Evolutionary conservation across 1,284 basidiomycete species (phyloP).

Genomic region (Sphagnurus paluster): DNA sequence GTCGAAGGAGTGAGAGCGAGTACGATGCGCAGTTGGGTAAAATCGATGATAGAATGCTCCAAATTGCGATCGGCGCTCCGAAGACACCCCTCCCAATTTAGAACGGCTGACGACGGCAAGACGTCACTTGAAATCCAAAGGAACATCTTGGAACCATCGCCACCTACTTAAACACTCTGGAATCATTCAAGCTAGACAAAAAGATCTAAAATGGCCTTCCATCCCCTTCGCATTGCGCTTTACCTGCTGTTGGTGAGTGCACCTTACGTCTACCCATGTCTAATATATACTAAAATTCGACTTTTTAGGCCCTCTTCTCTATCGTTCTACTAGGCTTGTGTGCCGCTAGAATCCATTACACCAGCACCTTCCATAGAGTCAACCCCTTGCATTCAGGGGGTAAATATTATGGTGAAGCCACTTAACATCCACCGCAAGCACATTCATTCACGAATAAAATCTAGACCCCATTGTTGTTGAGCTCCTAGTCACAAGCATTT

Average conservation of each 20-base stretch:
- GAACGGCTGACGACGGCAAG: neutral
- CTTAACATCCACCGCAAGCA: neutral
- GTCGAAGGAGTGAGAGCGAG: neutral
- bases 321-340: constrained; percentile 34
- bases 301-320: constrained; percentile 22
- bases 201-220: constrained; percentile 17
- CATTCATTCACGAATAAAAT: neutral
- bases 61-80: too few relatives aligned
- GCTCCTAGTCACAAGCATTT: constrained; percentile 31
- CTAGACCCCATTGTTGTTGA: constrained; percentile 36
- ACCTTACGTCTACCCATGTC: too few relatives aligned
- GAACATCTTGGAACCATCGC: neutral
- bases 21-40: neutral
- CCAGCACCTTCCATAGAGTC: constrained; percentile 18
- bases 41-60: too few relatives aligned
- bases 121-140: too few relatives aligned
- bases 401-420: constrained; percentile 30
- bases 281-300: neutral
- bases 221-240: constrained; percentile 22
- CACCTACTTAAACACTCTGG: neutral
- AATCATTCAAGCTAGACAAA: constrained; percentile 8
- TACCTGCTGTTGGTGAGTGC: constrained; percentile 21
- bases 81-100: too few relatives aligned
- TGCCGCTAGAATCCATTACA: constrained; percentile 33
- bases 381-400: constrained; percentile 24